phyloP scores from a whole-genome alignment of 768 basidiomycete species.

The Amanita muscaria region DNA sequence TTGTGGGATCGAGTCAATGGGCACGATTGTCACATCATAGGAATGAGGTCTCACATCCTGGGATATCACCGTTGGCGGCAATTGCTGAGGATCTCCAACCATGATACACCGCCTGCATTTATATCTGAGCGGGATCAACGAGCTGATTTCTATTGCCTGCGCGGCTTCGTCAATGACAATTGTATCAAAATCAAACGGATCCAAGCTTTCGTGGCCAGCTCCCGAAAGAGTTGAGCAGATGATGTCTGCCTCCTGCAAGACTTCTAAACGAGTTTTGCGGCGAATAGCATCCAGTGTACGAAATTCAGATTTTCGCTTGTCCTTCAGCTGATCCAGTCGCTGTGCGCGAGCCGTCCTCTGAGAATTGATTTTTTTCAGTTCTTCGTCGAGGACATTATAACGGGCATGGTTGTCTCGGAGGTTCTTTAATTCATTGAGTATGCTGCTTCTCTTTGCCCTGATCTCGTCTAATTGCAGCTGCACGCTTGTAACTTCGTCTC shows the following conservation, averaged over 20 bases:
- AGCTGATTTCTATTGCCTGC: constrained; percentile 91
- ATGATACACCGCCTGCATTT: constrained; percentile 76
- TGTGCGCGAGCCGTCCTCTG: constrained; percentile 56
- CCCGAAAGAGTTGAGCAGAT: constrained; percentile 93
- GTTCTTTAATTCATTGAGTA: constrained; percentile 46
- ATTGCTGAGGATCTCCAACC: constrained; percentile 93
- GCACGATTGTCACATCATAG: too few relatives aligned
- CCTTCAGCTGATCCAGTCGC: constrained; percentile 68
- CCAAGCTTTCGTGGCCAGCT: constrained; percentile 81
- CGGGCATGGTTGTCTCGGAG: constrained; percentile 51
- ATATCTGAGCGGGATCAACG: constrained; percentile 92
- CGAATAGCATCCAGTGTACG: constrained; percentile 79
- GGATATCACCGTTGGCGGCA: constrained; percentile 79
- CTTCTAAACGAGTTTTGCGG: constrained; percentile 60
- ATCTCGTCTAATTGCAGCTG: constrained; percentile 63
- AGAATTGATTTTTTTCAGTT: constrained; percentile 56
- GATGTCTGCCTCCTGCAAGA: constrained; percentile 86
- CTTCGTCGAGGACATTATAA: constrained; percentile 51
- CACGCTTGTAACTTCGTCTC: constrained; percentile 48
- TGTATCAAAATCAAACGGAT: constrained; percentile 84
- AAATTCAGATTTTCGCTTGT: constrained; percentile 72
- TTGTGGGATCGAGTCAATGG: too few relatives aligned
- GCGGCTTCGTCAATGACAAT: constrained; percentile 98
- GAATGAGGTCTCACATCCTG: constrained; percentile 32
- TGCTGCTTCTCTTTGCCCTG: constrained; percentile 48